phyloP scores from a whole-genome alignment of 2,329 filamentous ascomycete species.

The Trichoderma sp. region DNA sequence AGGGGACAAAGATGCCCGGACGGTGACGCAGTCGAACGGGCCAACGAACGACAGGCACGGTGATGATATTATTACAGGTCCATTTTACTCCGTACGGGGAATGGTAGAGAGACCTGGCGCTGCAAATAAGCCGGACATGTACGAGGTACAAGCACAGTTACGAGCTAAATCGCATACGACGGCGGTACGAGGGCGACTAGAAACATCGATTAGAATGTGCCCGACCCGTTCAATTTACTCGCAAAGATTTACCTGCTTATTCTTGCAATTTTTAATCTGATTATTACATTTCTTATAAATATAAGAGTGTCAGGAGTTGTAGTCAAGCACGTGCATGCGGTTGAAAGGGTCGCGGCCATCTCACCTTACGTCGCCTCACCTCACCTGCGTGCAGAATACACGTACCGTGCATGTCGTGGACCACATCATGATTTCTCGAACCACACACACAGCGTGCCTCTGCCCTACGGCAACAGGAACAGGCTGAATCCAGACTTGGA shows the following conservation, averaged over 20 bases:
- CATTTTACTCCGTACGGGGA: background rate
- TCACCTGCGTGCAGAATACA: background rate
- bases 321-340: background rate
- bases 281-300: background rate
- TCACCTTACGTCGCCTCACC: background rate
- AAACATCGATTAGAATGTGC: background rate
- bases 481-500: background rate
- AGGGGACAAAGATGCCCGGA: background rate
- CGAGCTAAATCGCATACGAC: background rate
- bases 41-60: background rate
- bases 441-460: background rate
- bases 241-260: background rate
- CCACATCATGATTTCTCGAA: background rate
- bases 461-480: slow-evolving; percentile 4
- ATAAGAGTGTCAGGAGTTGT: background rate
- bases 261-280: background rate
- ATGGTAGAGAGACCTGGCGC: background rate
- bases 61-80: background rate
- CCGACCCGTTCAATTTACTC: background rate
- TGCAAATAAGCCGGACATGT: slow-evolving; percentile 8
- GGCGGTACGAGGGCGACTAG: background rate
- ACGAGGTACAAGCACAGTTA: background rate
- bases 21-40: slow-evolving; percentile 2
- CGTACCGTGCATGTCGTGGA: background rate
- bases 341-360: background rate